phyloP scores from a whole-genome alignment of 805 yeast genomes.

The Candida krabiensis region DNA sequence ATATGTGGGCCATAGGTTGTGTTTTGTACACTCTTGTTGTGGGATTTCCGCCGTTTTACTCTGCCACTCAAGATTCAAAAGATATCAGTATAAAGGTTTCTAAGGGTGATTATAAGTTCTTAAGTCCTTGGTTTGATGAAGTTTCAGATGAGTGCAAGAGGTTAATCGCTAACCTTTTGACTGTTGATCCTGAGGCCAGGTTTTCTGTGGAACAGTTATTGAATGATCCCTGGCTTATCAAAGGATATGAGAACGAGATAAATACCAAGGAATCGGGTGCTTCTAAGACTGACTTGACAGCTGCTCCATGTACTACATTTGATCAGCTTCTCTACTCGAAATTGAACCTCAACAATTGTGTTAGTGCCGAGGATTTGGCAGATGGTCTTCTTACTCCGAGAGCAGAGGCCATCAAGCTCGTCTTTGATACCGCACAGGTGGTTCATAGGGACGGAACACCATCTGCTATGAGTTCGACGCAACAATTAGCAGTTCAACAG shows the following conservation, averaged over 20 bases:
- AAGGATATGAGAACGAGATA: constrained; percentile 29
- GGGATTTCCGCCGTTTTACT: constrained; percentile 77
- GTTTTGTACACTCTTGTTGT: constrained; percentile 66
- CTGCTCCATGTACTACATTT: constrained; percentile 29
- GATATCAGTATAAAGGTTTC: constrained; percentile 66
- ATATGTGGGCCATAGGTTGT: constrained; percentile 75
- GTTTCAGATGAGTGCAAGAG: constrained; percentile 68
- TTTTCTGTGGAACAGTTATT: constrained; percentile 68
- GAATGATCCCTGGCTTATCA: constrained; percentile 66
- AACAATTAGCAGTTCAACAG: constrained; percentile 1
- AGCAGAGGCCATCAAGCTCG: constrained; percentile 38
- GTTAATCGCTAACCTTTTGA: constrained; percentile 63
- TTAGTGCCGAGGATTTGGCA: constrained; percentile 22
- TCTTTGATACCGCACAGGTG: constrained; percentile 36
- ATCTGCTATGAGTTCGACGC: constrained; percentile 3
- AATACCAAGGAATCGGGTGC: no score
- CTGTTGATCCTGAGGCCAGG: constrained; percentile 67
- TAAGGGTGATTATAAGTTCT: constrained; percentile 69
- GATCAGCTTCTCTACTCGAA: constrained; percentile 28
- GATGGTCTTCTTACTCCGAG: constrained; percentile 35
- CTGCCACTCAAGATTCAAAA: constrained; percentile 55
- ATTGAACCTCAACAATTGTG: constrained; percentile 28
- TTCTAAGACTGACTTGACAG: constrained; percentile 21
- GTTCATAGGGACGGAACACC: constrained; percentile 30
- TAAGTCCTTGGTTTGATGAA: constrained; percentile 90